These are phyloP conservation scores for Trametes hirsuta DNA, from an alignment of 1,284 basidiomycete species.

Conservation along the genomic window DNA sequence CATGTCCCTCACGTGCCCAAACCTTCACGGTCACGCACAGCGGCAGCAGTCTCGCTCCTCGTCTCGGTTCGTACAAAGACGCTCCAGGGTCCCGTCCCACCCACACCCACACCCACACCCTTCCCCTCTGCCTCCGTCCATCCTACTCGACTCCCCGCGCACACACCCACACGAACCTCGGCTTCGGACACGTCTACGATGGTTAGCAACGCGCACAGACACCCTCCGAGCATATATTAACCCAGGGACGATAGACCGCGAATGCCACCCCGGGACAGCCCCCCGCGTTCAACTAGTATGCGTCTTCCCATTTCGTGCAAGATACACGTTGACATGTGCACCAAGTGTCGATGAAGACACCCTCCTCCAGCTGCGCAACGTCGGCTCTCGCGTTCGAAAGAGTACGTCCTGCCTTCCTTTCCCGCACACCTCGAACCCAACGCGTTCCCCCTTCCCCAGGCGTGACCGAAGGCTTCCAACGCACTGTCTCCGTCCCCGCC, in stretches of 20 bases:
- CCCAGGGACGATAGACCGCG: neutral
- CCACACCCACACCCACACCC: neutral
- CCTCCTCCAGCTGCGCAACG: constrained; percentile 25
- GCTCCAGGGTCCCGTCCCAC: neutral
- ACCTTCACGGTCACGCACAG: constrained; percentile 27
- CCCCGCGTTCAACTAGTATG: constrained; percentile 21
- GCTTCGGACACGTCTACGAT: neutral
- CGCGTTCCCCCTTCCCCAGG: constrained; percentile 9
- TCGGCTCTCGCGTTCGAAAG: constrained; percentile 27
- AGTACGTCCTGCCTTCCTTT: constrained; percentile 14
- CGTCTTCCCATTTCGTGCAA: neutral
- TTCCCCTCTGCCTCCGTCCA: neutral
- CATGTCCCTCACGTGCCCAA: constrained; percentile 13
- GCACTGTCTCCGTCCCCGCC: constrained; percentile 26
- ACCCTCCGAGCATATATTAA: neutral
- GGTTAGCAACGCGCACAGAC: neutral
- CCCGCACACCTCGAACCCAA: constrained; percentile 3
- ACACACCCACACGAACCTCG: neutral
- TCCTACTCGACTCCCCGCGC: neutral
- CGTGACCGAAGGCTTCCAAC: constrained; percentile 30
- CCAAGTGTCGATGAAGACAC: constrained; percentile 29
- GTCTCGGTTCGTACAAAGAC: neutral
- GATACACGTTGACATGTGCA: neutral
- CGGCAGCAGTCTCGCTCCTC: neutral
- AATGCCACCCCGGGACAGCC: constrained; percentile 9